phyloP scores from a whole-genome alignment of 2,329 filamentous ascomycete species.

The Trichophyton rubrum region DNA sequence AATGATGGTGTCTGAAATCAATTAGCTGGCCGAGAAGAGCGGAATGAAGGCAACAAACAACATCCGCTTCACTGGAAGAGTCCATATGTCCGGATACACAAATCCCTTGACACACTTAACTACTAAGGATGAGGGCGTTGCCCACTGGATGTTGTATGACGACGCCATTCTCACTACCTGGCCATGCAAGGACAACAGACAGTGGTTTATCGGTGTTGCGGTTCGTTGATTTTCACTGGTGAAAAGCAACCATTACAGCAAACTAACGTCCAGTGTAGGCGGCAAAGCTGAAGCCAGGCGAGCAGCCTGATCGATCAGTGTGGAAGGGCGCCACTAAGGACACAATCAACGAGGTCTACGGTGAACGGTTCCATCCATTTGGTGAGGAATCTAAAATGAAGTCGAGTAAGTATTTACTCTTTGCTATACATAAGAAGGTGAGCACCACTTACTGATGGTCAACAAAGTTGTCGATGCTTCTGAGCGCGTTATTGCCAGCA shows the following conservation, averaged over 20 bases:
- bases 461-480: conserved; percentile 6
- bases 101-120: conserved; percentile 5
- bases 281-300: conserved; percentile 6
- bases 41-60: conserved; percentile 9
- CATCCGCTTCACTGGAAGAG: conserved; percentile 8
- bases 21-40: conserved; percentile 7
- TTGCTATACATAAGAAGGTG: neutral
- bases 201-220: conserved; percentile 9
- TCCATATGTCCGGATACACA: conserved; percentile 10
- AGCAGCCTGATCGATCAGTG: conserved; percentile 7
- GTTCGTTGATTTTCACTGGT: neutral
- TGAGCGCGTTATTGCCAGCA: conserved; percentile 8
- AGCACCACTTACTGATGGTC: neutral
- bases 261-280: neutral
- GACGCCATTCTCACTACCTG: conserved; percentile 8
- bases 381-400: conserved; percentile 7
- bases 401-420: conserved; percentile 2
- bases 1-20: neutral
- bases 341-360: conserved; percentile 8
- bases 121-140: conserved; percentile 5
- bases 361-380: conserved; percentile 9
- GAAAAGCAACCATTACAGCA: neutral
- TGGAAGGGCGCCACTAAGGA: conserved; percentile 7
- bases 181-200: conserved; percentile 9
- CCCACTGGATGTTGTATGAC: conserved; percentile 8